These are phyloP conservation scores for Tremella yokohamensis DNA, from an alignment of 768 basidiomycete genomes.

Conservation along the genomic window DNA sequence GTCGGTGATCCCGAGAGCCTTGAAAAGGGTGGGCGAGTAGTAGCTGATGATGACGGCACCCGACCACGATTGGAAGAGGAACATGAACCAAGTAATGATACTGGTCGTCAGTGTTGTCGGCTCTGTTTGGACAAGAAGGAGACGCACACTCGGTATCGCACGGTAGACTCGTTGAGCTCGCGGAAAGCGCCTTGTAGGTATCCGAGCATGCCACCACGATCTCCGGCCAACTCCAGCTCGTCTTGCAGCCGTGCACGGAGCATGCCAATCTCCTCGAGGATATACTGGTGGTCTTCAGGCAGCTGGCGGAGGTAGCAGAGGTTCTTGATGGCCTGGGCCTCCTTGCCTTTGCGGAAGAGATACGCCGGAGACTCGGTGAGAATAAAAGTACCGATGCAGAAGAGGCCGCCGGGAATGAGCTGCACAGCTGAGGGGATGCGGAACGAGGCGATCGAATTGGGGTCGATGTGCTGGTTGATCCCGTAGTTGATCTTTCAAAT, in stretches of 20 bases:
- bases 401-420: slow-evolving; percentile 63
- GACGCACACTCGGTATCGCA: slow-evolving; percentile 43
- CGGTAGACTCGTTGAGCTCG: slow-evolving; percentile 6
- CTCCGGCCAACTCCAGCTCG: slow-evolving; percentile 17
- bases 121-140: too few relatives aligned
- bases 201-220: slow-evolving; percentile 3
- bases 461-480: slow-evolving; percentile 27
- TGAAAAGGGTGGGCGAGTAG: slow-evolving; percentile 56
- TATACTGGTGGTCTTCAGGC: slow-evolving; percentile 34
- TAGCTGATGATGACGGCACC: slow-evolving; percentile 54
- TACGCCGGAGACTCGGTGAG: slow-evolving; percentile 43
- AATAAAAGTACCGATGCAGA: slow-evolving; percentile 50
- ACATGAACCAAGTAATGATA: slow-evolving; percentile 19
- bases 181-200: slow-evolving; percentile 10
- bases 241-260: slow-evolving; percentile 14
- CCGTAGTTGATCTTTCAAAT: slow-evolving; percentile 13
- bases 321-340: slow-evolving; percentile 37
- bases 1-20: slow-evolving; percentile 54
- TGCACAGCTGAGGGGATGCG: slow-evolving; percentile 46
- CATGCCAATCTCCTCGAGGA: slow-evolving; percentile 23
- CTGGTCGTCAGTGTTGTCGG: background rate
- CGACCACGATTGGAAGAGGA: slow-evolving; percentile 34
- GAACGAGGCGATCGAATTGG: slow-evolving; percentile 27
- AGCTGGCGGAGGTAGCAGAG: slow-evolving; percentile 42
- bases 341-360: slow-evolving; percentile 14